Evolutionary conservation across 345 rosid genomes (phyloP), one percentile per base, ranked within the genome.

Genomic region (Salix udensis): DNA sequence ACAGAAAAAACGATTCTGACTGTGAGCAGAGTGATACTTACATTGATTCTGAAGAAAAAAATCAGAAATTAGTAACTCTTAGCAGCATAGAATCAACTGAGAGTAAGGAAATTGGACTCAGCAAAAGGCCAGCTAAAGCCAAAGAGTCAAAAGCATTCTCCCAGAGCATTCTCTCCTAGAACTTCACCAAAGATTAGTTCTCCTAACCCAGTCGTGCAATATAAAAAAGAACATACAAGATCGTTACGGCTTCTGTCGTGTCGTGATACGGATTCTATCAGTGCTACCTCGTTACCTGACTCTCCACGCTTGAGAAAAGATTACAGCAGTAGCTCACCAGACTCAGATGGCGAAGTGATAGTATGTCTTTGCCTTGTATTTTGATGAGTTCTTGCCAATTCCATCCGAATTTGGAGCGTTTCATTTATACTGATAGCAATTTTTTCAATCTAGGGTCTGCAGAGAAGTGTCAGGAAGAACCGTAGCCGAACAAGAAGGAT

Each of bases 291-390:
- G 28, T 84, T 76, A 76, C 88, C 88, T 21, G 28, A 60, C 44
- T 82, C 88, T 28, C 85, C 88, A 1, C 64, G 15, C 36, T 64
- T 65, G 52, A 75, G 23, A 52, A 77, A 37, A 30, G 86, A 84
- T 40, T 75, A 30, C 79, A 77, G 78, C 79, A 73, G 83, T 69
- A 79, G 80, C 80, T 83, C 86, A n/a, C 75, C 72, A 72, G 88
- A 83, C 48, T 85, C 89, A 5, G 89, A 84, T 23, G 81, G 72
- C 50, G 89, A 85, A 76, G 74, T 15, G 67, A 65, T 42, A 39
- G 86, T 86, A 76, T 18, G 83, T 65, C 44, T 18, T 13, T 30
- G 28, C 50, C 68, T 46, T 53, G 1, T 42, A 31, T 5, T 34
- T 26, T 42, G 18, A 65, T 67, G 23, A 24, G 48, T 64, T 34